A percentile compares a stretch with the other conserved stretches of the same genome.
These are phyloP conservation scores for Backusella morwellensis DNA, from an alignment of 192 early-diverging fungal genomes.

Conservation along the genomic window DNA sequence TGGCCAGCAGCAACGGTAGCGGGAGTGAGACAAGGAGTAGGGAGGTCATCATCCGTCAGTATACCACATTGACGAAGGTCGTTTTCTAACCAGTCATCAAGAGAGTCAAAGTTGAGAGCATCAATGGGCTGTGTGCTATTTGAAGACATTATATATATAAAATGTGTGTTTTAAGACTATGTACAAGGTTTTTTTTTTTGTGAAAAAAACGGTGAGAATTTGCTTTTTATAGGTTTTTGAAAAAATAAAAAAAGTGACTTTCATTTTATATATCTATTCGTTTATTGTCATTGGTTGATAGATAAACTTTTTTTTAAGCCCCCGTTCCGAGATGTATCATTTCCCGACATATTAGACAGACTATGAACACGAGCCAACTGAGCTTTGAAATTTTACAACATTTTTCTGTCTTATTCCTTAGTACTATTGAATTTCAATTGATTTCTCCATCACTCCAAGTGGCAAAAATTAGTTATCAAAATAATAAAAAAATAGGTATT, in stretches of 20 bases:
- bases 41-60: background rate
- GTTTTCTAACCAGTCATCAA: conserved; percentile 35
- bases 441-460: background rate
- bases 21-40: background rate
- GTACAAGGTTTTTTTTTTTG: background rate
- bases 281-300: background rate
- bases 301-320: background rate
- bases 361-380: background rate
- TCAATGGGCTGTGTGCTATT: background rate
- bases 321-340: background rate
- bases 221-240: background rate
- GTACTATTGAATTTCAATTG: background rate
- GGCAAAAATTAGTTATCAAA: background rate
- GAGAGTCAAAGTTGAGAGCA: conserved; percentile 13
- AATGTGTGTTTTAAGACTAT: background rate
- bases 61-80: conserved; percentile 32
- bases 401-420: background rate
- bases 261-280: background rate
- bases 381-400: background rate
- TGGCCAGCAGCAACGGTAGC: background rate
- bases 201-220: background rate
- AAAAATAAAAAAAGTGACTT: background rate
- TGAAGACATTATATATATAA: background rate
- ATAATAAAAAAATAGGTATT: background rate
- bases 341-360: background rate